These are phyloP conservation scores for Botrytis porri DNA, from an alignment of 2,329 filamentous ascomycete species.

Conservation along the genomic window DNA sequence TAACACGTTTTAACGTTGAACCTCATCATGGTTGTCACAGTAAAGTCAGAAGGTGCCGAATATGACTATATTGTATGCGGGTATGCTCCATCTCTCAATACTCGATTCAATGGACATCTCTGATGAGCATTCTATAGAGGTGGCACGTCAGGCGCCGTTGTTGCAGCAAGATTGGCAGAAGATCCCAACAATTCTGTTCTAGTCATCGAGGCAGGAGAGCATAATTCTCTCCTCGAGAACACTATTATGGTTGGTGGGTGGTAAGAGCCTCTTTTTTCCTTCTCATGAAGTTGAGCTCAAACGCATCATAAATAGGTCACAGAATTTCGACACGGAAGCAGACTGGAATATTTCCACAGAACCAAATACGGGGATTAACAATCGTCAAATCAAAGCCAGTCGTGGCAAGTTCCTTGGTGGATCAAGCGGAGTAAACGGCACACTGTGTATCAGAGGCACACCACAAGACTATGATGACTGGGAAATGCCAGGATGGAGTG, in stretches of 20 bases:
- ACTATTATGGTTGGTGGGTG: constrained; percentile 51
- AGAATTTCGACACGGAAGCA: constrained; percentile 48
- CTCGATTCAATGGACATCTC: background rate
- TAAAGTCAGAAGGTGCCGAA: constrained; percentile 22
- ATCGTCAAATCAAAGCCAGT: constrained; percentile 47
- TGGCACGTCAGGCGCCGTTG: constrained; percentile 48
- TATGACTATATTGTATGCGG: constrained; percentile 36
- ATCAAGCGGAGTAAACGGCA: constrained; percentile 50
- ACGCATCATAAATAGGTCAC: constrained; percentile 38
- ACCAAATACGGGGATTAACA: constrained; percentile 41
- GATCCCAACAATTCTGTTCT: constrained; percentile 47
- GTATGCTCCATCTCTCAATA: constrained; percentile 19
- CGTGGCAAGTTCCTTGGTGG: constrained; percentile 50
- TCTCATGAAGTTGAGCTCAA: background rate
- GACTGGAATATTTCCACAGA: constrained; percentile 51
- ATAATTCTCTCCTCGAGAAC: constrained; percentile 47
- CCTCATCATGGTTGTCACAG: constrained; percentile 21
- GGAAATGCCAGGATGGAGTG: constrained; percentile 53
- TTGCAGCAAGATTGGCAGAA: constrained; percentile 54
- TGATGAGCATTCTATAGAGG: constrained; percentile 33
- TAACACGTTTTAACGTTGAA: background rate
- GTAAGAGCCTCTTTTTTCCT: constrained; percentile 21
- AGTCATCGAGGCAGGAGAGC: constrained; percentile 48
- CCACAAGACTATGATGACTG: constrained; percentile 55
- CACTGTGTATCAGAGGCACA: constrained; percentile 48